A percentile compares a stretch with the other conserved stretches of the same genome.
phyloP scores from a whole-genome alignment of 257 asterid genomes.

The Buddleja alternifolia region DNA sequence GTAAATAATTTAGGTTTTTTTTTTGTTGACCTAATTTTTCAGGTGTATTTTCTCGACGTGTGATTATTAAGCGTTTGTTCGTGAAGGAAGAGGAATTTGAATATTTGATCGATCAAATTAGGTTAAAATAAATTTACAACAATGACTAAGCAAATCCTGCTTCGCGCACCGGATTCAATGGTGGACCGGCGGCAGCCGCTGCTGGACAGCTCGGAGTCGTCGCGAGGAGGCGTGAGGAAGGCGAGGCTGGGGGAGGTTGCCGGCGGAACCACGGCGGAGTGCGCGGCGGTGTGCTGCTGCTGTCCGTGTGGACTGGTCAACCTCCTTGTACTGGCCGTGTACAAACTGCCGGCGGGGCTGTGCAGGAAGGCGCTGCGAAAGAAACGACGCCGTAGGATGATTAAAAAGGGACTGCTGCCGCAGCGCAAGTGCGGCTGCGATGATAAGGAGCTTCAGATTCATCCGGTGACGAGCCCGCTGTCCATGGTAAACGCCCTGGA shows the following conservation, averaged over 20 bases:
- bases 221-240: constrained; percentile 35
- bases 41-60: too few relatives aligned
- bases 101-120: too few relatives aligned
- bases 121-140: too few relatives aligned
- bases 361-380: constrained; percentile 60
- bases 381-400: constrained; percentile 41
- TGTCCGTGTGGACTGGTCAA: constrained; percentile 67
- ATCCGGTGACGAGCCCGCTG: constrained; percentile 24
- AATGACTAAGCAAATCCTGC: constrained; percentile 51
- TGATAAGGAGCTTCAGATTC: constrained; percentile 33
- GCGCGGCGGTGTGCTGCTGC: constrained; percentile 89
- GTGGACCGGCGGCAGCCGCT: constrained; percentile 54
- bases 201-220: constrained; percentile 40
- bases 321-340: constrained; percentile 60
- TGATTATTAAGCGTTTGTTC: too few relatives aligned
- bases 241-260: constrained; percentile 66
- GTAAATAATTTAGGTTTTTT: not conserved
- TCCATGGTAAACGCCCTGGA: constrained; percentile 26
- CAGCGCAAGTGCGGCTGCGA: constrained; percentile 39
- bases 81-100: too few relatives aligned
- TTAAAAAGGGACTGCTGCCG: constrained; percentile 45
- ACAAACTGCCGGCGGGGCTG: constrained; percentile 75
- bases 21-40: not conserved
- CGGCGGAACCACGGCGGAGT: constrained; percentile 79
- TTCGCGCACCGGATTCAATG: constrained; percentile 39